phyloP scores from a whole-genome alignment of 768 basidiomycete species.

The Leucocoprinus birnbaumii region DNA sequence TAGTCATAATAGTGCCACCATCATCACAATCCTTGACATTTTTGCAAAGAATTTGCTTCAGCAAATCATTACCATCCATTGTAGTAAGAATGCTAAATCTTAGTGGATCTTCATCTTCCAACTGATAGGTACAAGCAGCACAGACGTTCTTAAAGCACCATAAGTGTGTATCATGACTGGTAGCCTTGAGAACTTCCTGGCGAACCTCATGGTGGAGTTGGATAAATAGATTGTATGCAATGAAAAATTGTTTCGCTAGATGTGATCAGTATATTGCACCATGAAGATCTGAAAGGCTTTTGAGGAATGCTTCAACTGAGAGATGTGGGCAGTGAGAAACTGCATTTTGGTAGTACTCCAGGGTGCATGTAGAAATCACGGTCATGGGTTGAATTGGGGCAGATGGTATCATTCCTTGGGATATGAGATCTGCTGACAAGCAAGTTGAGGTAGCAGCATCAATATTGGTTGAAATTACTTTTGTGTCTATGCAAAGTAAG shows the following conservation, averaged over 20 bases:
- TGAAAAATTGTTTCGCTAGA: slow-evolving; percentile 19
- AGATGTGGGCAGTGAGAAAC: slow-evolving; percentile 23
- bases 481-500: background rate
- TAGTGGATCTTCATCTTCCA: slow-evolving; percentile 20
- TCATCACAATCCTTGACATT: background rate
- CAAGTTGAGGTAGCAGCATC: background rate
- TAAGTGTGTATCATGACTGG: slow-evolving; percentile 21
- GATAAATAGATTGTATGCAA: slow-evolving; percentile 23
- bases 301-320: slow-evolving; percentile 23
- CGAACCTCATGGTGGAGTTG: slow-evolving; percentile 13
- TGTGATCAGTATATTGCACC: slow-evolving; percentile 15
- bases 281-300: slow-evolving; percentile 26
- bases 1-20: background rate
- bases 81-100: slow-evolving; percentile 20
- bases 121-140: slow-evolving; percentile 18
- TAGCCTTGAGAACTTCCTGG: slow-evolving; percentile 13
- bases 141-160: slow-evolving; percentile 10
- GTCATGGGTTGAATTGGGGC: slow-evolving; percentile 17
- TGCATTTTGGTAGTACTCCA: slow-evolving; percentile 20
- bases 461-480: too few relatives aligned
- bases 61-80: slow-evolving; percentile 26
- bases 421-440: slow-evolving; percentile 16
- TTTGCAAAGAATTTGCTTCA: slow-evolving; percentile 15
- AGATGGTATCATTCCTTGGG: slow-evolving; percentile 22
- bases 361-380: slow-evolving; percentile 17